Evolutionary conservation across 2,329 filamentous ascomycete genomes (phyloP), one percentile per base, ranked within the genome.

Genomic region (Clarireedia sp.): DNA sequence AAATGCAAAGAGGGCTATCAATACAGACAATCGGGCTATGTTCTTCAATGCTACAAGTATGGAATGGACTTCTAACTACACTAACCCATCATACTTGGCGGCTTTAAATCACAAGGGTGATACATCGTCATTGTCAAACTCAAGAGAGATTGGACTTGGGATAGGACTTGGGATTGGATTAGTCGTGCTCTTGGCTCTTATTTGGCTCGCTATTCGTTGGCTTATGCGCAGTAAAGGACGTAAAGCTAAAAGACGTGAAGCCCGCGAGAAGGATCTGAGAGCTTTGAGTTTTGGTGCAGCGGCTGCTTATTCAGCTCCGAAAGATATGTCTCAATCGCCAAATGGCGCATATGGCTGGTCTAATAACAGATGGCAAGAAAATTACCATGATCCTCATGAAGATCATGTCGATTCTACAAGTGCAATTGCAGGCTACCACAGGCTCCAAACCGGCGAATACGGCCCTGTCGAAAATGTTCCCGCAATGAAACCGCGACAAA

Each of bases 141-240:
- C 63, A 1, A 57, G 57, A 19, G 78, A 76, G 48, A 70, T 85
- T 4, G 83, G 83, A 0, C 71, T 89, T 0, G 84, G 84, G 0
- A 70, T 85, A 2, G 86, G 85, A 0, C 66, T 89, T 1, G 85
- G 86, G 1, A 69, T 90, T 1, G 86, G 84, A 1, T 66, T 86
- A 1, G 71, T 78, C 0, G 72, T 79, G 1, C 64, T 81, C 2
- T 58, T 82, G 8, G 68, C 74, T 0, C 70, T 77, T 0, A 60
- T 78, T 2, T 23, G 80, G 1, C 62, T 78, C 19, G 76, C 71
- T 54, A 72, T 79, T 53, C 75, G 77, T 57, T 80, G 78, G 55
- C 74, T 72, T 33, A 19, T 55, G n/a, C n/a, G 46, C n/a, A 36
- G 46, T 10, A 50, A 46, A 19, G 73, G 76, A 59, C 74, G 75